Conservation (phyloP, 2,329 filamentous ascomycete genomes). For the Orbilia oligospora region DNA sequence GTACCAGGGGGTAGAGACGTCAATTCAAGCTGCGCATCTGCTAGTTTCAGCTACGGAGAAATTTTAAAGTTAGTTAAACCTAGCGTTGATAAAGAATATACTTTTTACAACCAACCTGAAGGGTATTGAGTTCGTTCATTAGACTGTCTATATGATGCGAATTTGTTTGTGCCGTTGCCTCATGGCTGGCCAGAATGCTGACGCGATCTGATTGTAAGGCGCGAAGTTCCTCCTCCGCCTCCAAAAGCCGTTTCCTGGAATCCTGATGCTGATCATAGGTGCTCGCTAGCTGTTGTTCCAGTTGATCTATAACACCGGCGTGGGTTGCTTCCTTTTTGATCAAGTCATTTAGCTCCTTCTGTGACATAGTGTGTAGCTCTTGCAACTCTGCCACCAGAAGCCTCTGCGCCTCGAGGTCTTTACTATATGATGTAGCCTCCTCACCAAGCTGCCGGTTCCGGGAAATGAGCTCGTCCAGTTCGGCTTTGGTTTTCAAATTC, state of each 20-base stretch:
- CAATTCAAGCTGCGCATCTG: slow-evolving; percentile 71
- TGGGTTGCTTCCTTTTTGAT: slow-evolving; percentile 86
- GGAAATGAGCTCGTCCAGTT: slow-evolving; percentile 59
- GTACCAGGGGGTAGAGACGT: slow-evolving; percentile 63
- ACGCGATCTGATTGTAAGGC: slow-evolving; percentile 80
- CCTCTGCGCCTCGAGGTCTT: slow-evolving; percentile 75
- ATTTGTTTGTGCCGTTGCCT: slow-evolving; percentile 74
- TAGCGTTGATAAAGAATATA: slow-evolving; percentile 61
- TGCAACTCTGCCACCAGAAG: slow-evolving; percentile 62
- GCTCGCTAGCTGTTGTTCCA: slow-evolving; percentile 94
- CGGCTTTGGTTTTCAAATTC: slow-evolving; percentile 70
- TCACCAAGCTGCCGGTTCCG: slow-evolving; percentile 62
- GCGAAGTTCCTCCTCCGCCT: slow-evolving; percentile 69
- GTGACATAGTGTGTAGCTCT: slow-evolving; percentile 62
- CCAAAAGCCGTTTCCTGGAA: slow-evolving; percentile 59
- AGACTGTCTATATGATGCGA: slow-evolving; percentile 79
- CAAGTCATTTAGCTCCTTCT: slow-evolving; percentile 69
- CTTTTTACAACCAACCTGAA: slow-evolving; percentile 76
- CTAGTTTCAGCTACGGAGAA: slow-evolving; percentile 73
- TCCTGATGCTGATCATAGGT: slow-evolving; percentile 93
- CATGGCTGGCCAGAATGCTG: slow-evolving; percentile 65
- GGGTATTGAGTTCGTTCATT: slow-evolving; percentile 78
- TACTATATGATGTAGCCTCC: slow-evolving; percentile 70
- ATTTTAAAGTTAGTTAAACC: slow-evolving; percentile 59
- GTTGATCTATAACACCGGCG: slow-evolving; percentile 89